Conservation (phyloP, 2,329 filamentous ascomycete genomes). For the Sclerotinia spermophila region DNA sequence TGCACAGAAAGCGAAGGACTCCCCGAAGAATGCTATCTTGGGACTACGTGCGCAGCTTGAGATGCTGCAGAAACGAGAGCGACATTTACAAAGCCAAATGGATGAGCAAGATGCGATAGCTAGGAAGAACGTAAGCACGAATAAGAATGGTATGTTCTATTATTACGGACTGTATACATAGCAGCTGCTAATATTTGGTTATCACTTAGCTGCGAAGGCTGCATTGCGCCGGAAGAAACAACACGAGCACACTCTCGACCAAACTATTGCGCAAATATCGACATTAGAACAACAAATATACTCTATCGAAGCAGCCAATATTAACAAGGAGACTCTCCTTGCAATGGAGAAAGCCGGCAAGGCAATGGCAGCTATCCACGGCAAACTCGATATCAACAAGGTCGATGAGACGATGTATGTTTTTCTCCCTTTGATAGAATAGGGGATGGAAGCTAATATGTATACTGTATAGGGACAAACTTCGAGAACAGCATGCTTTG, state of each 20-base stretch:
- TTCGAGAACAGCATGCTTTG: constrained; percentile 88
- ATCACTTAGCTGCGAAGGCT: constrained; percentile 71
- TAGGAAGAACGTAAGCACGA: constrained; percentile 80
- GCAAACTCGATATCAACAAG: constrained; percentile 85
- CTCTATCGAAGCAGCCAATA: constrained; percentile 95
- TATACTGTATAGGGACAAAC: constrained; percentile 63
- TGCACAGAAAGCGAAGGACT: constrained; percentile 84
- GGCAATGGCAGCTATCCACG: constrained; percentile 92
- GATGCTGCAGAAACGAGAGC: constrained; percentile 96
- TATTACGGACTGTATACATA: not conserved
- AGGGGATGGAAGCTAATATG: constrained; percentile 35
- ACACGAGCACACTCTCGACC: constrained; percentile 86
- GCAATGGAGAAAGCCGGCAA: constrained; percentile 89
- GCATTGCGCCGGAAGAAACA: constrained; percentile 92
- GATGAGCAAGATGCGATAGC: constrained; percentile 87
- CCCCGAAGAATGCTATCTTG: constrained; percentile 94
- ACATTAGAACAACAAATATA: constrained; percentile 95
- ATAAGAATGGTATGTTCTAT: constrained; percentile 74
- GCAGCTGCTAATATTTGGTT: not conserved
- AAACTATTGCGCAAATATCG: constrained; percentile 83
- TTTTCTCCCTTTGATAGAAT: not conserved
- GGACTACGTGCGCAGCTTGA: constrained; percentile 83
- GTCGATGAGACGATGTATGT: constrained; percentile 92
- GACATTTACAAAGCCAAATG: constrained; percentile 86
- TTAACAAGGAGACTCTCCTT: constrained; percentile 92